Evolutionary conservation across 2,329 filamentous ascomycete genomes (phyloP).

Genomic region (Tolypocladium sp.): DNA sequence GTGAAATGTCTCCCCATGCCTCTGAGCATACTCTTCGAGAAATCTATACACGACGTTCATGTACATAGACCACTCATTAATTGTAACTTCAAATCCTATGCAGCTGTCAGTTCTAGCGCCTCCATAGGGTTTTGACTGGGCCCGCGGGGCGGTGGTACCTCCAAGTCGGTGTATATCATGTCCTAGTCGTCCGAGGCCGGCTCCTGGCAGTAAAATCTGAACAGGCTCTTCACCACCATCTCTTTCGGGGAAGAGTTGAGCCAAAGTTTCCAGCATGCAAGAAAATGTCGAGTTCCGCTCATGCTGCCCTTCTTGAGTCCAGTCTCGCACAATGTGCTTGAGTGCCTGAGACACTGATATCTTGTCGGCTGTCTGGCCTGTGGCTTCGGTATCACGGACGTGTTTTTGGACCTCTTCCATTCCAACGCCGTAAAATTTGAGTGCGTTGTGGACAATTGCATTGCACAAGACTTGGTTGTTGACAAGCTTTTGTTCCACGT

Average conservation of each 20-base stretch:
- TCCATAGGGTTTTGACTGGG: neutral
- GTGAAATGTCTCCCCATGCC: conserved; percentile 24
- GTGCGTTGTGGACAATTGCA: conserved; percentile 32
- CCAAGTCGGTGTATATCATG: conserved; percentile 38
- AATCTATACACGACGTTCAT: conserved; percentile 47
- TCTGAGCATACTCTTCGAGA: conserved; percentile 23
- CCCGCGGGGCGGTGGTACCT: conserved; percentile 12
- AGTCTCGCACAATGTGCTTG: conserved; percentile 50
- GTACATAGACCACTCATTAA: conserved; percentile 50
- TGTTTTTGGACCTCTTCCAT: conserved; percentile 34
- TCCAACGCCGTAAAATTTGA: conserved; percentile 36
- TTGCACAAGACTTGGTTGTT: conserved; percentile 36
- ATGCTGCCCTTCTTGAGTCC: conserved; percentile 36
- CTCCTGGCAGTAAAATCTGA: conserved; percentile 40
- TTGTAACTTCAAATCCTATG: conserved; percentile 38
- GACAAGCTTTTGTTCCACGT: conserved; percentile 30
- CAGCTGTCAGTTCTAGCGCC: neutral
- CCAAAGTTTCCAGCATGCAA: conserved; percentile 24
- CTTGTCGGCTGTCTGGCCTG: conserved; percentile 30
- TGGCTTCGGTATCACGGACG: conserved; percentile 25
- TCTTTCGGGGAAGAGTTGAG: conserved; percentile 19
- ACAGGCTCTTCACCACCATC: conserved; percentile 7
- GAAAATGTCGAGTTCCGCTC: conserved; percentile 35
- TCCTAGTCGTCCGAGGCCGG: conserved; percentile 42
- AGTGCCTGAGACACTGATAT: conserved; percentile 41